Percentiles rank a stretch among this genome's conserved stretches.
Evolutionary conservation across 208 protist genomes (phyloP).

Genomic region (Borovskyia barvae): DNA sequence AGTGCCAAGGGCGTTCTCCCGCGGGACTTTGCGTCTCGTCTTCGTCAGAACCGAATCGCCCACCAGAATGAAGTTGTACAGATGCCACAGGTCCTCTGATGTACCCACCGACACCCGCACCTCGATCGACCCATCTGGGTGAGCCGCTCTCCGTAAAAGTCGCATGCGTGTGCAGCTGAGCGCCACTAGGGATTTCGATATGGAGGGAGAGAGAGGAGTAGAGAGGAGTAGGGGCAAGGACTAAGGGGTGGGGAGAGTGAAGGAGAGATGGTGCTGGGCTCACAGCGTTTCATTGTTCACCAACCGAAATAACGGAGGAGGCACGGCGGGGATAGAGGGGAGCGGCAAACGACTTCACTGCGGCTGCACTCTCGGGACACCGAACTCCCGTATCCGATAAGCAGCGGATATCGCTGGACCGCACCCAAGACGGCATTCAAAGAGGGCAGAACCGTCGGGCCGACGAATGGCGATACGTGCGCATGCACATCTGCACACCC

Average conservation of each 20-base stretch:
- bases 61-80: constrained; percentile 94
- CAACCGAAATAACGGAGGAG: no score
- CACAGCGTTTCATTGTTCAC: no score
- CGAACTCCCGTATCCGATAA: no score
- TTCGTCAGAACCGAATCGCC: constrained; percentile 79
- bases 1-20: constrained; percentile 53
- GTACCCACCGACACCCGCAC: constrained; percentile 84
- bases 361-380: no score
- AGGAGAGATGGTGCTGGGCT: no score
- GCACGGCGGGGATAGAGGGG: no score
- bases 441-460: no score
- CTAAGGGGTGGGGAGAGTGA: not conserved
- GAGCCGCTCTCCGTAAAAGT: constrained; percentile 41
- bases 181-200: not conserved
- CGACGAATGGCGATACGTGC: no score
- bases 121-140: constrained; percentile 81
- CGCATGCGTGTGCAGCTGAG: constrained; percentile 36
- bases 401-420: no score
- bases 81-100: constrained; percentile 96
- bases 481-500: no score
- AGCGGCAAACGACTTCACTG: no score
- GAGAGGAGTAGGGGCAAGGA: not conserved
- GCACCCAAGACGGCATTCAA: no score
- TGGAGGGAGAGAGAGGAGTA: not conserved
- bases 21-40: constrained; percentile 74